Conservation (phyloP, 2,329 filamentous ascomycete species). For the Nothophaeocryptopus gaeumannii region DNA sequence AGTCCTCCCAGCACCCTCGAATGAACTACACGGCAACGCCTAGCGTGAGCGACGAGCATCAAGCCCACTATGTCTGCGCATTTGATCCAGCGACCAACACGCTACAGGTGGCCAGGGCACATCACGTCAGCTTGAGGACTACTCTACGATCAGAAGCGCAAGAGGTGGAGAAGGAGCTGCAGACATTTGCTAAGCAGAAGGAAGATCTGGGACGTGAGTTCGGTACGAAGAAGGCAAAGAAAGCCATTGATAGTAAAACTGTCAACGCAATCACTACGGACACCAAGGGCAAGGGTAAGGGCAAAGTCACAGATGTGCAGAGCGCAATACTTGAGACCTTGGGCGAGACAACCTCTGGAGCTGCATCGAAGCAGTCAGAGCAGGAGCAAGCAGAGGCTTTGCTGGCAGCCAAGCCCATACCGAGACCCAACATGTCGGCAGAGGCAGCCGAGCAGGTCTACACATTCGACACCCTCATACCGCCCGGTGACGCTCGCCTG, state of each 20-base stretch:
- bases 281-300: conserved; percentile 45
- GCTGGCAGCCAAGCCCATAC: conserved; percentile 69
- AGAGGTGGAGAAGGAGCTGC: conserved; percentile 37
- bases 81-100: conserved; percentile 55
- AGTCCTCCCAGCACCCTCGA: conserved; percentile 59
- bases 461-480: conserved; percentile 63
- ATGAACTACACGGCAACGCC: conserved; percentile 56
- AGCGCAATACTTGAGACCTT: conserved; percentile 53
- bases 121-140: conserved; percentile 55
- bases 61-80: conserved; percentile 61
- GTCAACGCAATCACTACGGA: conserved; percentile 65
- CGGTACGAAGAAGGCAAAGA: conserved; percentile 82
- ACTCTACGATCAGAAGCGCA: conserved; percentile 45
- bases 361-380: conserved; percentile 62
- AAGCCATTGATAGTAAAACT: conserved; percentile 66
- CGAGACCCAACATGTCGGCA: conserved; percentile 65
- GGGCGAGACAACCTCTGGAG: conserved; percentile 55
- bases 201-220: conserved; percentile 74
- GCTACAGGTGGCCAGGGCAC: conserved; percentile 54
- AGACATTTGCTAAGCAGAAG: conserved; percentile 57
- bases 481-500: conserved; percentile 62
- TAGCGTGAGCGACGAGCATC: conserved; percentile 41
- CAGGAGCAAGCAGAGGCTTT: conserved; percentile 60
- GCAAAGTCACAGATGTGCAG: conserved; percentile 55
- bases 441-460: conserved; percentile 71